Base-by-base conservation (phyloP, 2,329 filamentous ascomycete species). In the Pseudohalonectria lignicola region DNA sequence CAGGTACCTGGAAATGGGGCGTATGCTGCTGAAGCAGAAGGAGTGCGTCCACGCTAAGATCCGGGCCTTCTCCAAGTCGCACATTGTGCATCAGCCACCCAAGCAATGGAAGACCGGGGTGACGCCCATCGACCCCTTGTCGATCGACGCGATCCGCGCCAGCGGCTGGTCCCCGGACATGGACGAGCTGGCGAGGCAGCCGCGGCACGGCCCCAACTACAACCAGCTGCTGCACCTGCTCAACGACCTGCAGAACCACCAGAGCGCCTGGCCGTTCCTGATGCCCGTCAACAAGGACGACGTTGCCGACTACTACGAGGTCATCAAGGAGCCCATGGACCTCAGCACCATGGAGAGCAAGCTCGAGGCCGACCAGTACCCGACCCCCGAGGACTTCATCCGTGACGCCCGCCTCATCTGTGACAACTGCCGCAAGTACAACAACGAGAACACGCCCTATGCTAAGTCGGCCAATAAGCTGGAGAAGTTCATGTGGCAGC, bases 251-350 rank as follows among this genome's bases (percentile, higher is more conserved):
- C 88, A 96, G 57, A 96, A 95, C 56, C 87, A 94, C 62, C 79
- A 79, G 49, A 82, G 84, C 7, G 84, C 87, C 0, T 98, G 92
- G 92, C 92, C 92, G 0, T 98, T 98, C 67, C 73, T 92, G 23
- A 76, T 86, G 19, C 90, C 92, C 1, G 92, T 98, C 47, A 95
- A 93, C 56, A 80, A 82, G 47, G 92, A 98, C 51, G 92, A 96
- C 48, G 92, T 98, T 0, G 79, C 86, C n/a, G 92, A 98, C 58
- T 98, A 98, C 63, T 96, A 96, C 66, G 86, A 94, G 42, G 88
- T 96, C 43, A 98, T 98, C 66, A 88, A 88, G 55, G 84, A 94
- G 57, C 92, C 92, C 26, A 98, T 98, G 92, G 92, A 95, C 55
- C 69, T 95, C 34, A 81, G 76, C 34, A 95, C 88, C 16, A 96